phyloP scores from a whole-genome alignment of 73 alveolate species.

The Stentor coeruleus region DNA sequence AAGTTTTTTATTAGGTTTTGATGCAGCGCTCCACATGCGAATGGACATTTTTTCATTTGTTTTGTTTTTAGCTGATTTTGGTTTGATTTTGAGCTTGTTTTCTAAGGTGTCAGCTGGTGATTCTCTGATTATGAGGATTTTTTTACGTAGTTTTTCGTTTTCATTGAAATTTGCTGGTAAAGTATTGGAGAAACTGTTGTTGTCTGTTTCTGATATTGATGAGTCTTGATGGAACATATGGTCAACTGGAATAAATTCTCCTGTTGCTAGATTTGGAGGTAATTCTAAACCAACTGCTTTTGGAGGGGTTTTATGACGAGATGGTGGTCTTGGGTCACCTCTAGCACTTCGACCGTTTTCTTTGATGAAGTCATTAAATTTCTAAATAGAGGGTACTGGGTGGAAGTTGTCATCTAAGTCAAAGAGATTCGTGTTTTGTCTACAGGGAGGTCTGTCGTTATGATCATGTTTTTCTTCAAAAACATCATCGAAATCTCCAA shows the following conservation, averaged over 20 bases:
- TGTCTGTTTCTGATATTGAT: not conserved
- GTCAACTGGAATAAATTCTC: not conserved
- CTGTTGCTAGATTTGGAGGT: slow-evolving; percentile 12
- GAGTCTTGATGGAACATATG: not conserved
- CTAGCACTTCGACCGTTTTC: not conserved
- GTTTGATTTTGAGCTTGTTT: not conserved
- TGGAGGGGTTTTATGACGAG: slow-evolving; percentile 50
- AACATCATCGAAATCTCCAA: slow-evolving; percentile 4
- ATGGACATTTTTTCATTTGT: not conserved
- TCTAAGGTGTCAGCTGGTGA: too few species aligned
- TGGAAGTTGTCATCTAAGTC: slow-evolving; percentile 4
- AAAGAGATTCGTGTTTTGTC: not conserved
- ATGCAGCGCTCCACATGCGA: slow-evolving; percentile 15
- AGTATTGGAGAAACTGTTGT: not conserved
- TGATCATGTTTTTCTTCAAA: too few species aligned
- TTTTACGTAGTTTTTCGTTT: not conserved
- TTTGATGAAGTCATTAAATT: too few species aligned
- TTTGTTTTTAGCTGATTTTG: not conserved
- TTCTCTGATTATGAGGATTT: too few species aligned
- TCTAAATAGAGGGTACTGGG: not conserved
- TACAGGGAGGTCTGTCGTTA: slow-evolving; percentile 17
- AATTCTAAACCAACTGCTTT: slow-evolving; percentile 38
- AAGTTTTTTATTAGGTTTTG: not conserved
- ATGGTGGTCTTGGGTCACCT: slow-evolving; percentile 36
- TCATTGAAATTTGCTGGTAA: not conserved